Conservation (phyloP, 2,329 filamentous ascomycete species). For the Fusarium sublunatum region DNA sequence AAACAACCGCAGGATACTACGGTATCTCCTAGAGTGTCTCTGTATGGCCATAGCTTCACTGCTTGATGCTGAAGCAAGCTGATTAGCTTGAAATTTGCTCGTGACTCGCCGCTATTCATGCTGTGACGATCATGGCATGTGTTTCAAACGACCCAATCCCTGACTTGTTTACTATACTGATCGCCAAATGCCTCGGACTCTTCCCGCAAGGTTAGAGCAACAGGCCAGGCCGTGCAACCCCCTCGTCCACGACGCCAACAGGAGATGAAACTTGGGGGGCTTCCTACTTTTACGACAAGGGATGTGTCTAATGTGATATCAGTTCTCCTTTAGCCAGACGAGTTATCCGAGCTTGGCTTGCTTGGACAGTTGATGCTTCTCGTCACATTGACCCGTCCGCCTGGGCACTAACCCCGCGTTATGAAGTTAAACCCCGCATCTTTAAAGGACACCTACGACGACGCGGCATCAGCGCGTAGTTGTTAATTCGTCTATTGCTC, state of each 20-base stretch:
- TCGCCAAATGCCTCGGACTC: slow-evolving; percentile 37
- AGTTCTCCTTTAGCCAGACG: slow-evolving; percentile 16
- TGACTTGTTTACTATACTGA: slow-evolving; percentile 28
- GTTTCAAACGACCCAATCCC: slow-evolving; percentile 31
- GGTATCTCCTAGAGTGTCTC: slow-evolving; percentile 6
- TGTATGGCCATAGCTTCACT: slow-evolving; percentile 14
- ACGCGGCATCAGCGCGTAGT: slow-evolving; percentile 48
- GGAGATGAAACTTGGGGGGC: slow-evolving; percentile 27
- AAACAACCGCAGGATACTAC: slow-evolving; percentile 11
- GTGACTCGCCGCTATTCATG: slow-evolving; percentile 29
- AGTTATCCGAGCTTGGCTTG: slow-evolving; percentile 4
- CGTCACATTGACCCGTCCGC: slow-evolving; percentile 41
- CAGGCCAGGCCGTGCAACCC: slow-evolving; percentile 25
- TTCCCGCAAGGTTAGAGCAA: slow-evolving; percentile 30
- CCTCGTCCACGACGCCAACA: not conserved
- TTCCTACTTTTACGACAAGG: slow-evolving; percentile 34
- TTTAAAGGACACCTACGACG: slow-evolving; percentile 15
- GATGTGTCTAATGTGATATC: slow-evolving; percentile 39
- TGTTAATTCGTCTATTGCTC: slow-evolving; percentile 30
- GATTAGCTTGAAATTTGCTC: slow-evolving; percentile 19
- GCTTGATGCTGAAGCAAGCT: slow-evolving; percentile 9
- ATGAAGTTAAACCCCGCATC: slow-evolving; percentile 45
- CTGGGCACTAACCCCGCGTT: slow-evolving; percentile 47
- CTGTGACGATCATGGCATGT: slow-evolving; percentile 30
- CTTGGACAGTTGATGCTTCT: slow-evolving; percentile 16